Base-by-base conservation (phyloP, 2,329 filamentous ascomycete species). In the Grosmannia serpens region DNA sequence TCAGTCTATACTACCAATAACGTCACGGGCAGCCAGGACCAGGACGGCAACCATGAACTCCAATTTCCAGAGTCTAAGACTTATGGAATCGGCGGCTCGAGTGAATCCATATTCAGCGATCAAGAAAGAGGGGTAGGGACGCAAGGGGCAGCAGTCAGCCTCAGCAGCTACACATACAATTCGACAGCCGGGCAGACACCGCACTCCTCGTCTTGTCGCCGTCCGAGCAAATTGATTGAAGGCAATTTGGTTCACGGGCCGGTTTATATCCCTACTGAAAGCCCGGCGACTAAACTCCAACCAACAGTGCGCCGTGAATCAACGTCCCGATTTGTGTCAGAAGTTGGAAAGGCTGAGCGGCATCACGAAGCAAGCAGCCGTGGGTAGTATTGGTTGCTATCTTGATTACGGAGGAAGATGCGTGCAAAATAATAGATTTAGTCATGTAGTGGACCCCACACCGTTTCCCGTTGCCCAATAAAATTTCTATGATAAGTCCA, bases 101-200 rank as follows among this genome's bases (percentile, higher is more conserved):
- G 13, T 2, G 54, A 49, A 22, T 56, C 44, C n/a, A 56, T 56
- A 73, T 60, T 75, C 70, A 1, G 67, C 77, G 0, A 75, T 74
- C 67, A 65, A 57, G 53, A 53, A 29, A 33, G 29, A 17, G 11
- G 47, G 15, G 27, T 24, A 20, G 35, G 38, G 4, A 53, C 35
- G 24, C 55, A 57, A 29, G 35, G 55, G 9, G 33, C 47, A 11
- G 44, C 27, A 13, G 11, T 46, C 11, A 33, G 55, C 24, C 47
- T 52, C 20, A 44, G 22, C 24, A 44, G 55, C 15, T 57, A 57
- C n/a, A 57, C 55, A 17, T 56, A 50, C 41, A 46, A 55, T 20
- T 3, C 53, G 8, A 22, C 29, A 8, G 13, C 27, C 3, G 53
- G 35, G 24, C 15, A 38, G 6, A 8, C 26, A 7, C 26, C 31